Evolutionary conservation across 176 grass and related monocot genomes (phyloP), one percentile per base, ranked within the genome.

Genomic region (Eleusine coracana): DNA sequence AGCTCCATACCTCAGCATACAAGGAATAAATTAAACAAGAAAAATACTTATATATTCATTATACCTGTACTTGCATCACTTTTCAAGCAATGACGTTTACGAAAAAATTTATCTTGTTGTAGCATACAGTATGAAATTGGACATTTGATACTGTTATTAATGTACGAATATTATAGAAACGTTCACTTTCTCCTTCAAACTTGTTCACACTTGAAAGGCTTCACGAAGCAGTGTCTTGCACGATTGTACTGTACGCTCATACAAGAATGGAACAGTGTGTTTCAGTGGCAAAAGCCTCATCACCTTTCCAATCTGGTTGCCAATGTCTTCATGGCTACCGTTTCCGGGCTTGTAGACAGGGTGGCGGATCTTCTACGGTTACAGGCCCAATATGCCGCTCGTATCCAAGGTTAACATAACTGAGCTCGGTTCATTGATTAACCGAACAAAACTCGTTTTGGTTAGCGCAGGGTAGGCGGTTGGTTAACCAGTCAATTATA

Each of bases 311-410:
- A 9, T 80, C 77, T 18, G 46, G 77, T 68, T 52, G 31, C 34
- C 41, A 20, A 20, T 76, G 39, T 25, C 29, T 62, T 78, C 66
- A 79, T 71, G 67, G 2, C 54, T 78, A 23, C 75, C 67, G 21
- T 62, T 52, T 66, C 31, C 50, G 28, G 59, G 3, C 59, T 3
- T 18, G 9, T 11, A 17, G 27, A 42, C 56, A 56, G 23, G 69
- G 37, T 40, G 39, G 29, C n/a, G 64, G 71, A 87, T 87, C 72
- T 69, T 82, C 78, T 62, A 46, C 27, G 78, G 28, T 51, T 6
- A 6, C 15, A 11, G 31, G 10, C 34, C 4, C 51, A 54, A 15
- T 15, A 17, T 5, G 45, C 28, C 45, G 23, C 46, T 16, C 69
- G 11, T 49, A 25, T 25, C 25, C 25, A 25, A 25, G 25, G 25